Percentiles rank a stretch among this genome's conserved stretches.
Conservation (phyloP, 2,329 filamentous ascomycete species). For the Botryotinia convoluta region DNA sequence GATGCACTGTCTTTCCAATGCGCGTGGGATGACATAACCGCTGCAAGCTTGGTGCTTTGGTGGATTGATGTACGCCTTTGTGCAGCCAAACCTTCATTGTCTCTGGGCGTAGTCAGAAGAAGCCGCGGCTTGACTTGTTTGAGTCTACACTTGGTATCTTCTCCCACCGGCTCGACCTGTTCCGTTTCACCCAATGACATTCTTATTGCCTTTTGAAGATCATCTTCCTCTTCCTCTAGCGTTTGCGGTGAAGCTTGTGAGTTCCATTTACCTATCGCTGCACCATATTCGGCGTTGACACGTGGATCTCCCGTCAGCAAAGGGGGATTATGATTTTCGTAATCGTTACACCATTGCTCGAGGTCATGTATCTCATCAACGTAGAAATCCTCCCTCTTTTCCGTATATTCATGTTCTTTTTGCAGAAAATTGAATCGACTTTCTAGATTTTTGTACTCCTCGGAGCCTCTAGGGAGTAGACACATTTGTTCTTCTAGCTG, state of each 20-base stretch:
- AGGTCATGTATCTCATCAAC: background rate
- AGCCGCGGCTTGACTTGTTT: background rate
- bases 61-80: background rate
- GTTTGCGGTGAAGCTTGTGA: background rate
- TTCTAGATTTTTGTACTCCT: background rate
- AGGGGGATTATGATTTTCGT: background rate
- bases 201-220: background rate
- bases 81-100: background rate
- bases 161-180: background rate
- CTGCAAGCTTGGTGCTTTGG: background rate
- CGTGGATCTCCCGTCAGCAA: background rate
- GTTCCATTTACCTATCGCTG: background rate
- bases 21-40: background rate
- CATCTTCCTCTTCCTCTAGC: background rate
- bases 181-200: background rate
- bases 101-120: background rate
- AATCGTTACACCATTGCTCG: background rate
- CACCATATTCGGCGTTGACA: background rate
- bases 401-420: background rate
- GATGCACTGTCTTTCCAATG: background rate
- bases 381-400: background rate
- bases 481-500: background rate
- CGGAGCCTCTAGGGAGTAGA: background rate
- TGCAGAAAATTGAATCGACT: background rate
- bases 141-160: background rate